These are phyloP conservation scores for Lathyrus aphaca DNA, from an alignment of 306 rosid genomes.

Conservation along the genomic window DNA sequence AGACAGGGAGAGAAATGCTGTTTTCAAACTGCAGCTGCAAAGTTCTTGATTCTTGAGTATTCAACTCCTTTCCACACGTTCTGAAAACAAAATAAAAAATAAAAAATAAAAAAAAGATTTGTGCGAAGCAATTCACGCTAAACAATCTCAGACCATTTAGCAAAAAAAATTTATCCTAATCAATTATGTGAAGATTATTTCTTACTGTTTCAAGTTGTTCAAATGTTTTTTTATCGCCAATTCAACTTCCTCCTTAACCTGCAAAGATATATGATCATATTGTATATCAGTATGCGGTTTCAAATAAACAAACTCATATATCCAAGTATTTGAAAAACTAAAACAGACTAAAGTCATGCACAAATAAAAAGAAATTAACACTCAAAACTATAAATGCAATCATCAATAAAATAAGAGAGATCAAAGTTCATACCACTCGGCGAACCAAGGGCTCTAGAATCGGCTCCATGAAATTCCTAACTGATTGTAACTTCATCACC, in stretches of 20 bases:
- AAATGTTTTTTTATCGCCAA: constrained; percentile 76
- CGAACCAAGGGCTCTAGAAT: constrained; percentile 83
- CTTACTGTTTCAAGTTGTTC: constrained; percentile 78
- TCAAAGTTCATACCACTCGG: constrained; percentile 72
- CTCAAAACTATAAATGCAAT: constrained; percentile 14
- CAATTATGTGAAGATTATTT: constrained; percentile 38
- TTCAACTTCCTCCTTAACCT: constrained; percentile 98
- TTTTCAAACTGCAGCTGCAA: constrained; percentile 74
- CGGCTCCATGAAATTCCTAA: constrained; percentile 72
- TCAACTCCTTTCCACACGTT: constrained; percentile 64
- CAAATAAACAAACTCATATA: no score
- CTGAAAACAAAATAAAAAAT: constrained; percentile 55
- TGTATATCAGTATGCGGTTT: constrained; percentile 3
- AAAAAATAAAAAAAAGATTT: constrained; percentile 36
- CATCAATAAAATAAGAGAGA: neutral
- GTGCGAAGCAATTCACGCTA: constrained; percentile 31
- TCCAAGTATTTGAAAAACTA: no score
- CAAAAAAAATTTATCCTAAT: constrained; percentile 14
- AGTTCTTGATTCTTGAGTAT: constrained; percentile 58
- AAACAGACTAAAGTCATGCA: constrained; percentile 4
- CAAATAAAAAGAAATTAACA: constrained; percentile 14
- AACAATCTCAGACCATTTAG: constrained; percentile 27
- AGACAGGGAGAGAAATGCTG: constrained; percentile 82
- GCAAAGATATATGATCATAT: constrained; percentile 39
- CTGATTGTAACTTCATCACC: constrained; percentile 60